Conservation (phyloP, 805 yeast genomes). For the Pichia thaimueangensis region DNA sequence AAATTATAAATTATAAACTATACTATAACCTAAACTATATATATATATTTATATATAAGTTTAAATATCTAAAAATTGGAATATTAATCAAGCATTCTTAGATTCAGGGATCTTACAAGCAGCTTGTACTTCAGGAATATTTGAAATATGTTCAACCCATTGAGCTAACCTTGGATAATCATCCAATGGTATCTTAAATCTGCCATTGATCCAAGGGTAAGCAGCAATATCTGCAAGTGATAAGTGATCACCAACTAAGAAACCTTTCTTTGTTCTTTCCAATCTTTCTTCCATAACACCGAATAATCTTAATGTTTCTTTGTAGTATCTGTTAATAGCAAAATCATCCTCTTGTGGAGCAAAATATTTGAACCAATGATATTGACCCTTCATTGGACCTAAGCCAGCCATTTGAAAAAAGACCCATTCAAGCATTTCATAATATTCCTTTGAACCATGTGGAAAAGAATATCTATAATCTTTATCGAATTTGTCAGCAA, state of each 20-base stretch:
- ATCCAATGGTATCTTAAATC: conserved; percentile 13
- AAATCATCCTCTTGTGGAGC: conserved; percentile 50
- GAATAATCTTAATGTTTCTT: conserved; percentile 47
- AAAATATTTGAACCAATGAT: conserved; percentile 37
- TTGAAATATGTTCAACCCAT: conserved; percentile 34
- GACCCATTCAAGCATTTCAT: conserved; percentile 46
- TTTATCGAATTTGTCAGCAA: conserved; percentile 55
- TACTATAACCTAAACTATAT: no score
- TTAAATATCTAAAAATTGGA: no score
- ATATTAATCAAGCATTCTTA: no score
- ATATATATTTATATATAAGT: no score
- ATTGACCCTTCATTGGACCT: conserved; percentile 63
- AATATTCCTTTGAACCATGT: conserved; percentile 38
- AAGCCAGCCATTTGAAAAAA: conserved; percentile 53
- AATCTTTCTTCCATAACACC: conserved; percentile 49
- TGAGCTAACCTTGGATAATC: conserved; percentile 35
- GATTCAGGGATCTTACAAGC: conserved; percentile 24
- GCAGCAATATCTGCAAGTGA: conserved; percentile 53
- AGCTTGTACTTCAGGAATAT: conserved; percentile 29
- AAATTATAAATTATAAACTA: no score
- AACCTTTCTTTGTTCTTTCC: conserved; percentile 42
- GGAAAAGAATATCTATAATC: conserved; percentile 41
- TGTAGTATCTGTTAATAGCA: conserved; percentile 44
- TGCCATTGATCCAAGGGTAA: conserved; percentile 38
- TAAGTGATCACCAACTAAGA: conserved; percentile 52